These are phyloP conservation scores for Tuber indicum DNA, from an alignment of 495 filamentous ascomycete genomes.

Conservation along the genomic window DNA sequence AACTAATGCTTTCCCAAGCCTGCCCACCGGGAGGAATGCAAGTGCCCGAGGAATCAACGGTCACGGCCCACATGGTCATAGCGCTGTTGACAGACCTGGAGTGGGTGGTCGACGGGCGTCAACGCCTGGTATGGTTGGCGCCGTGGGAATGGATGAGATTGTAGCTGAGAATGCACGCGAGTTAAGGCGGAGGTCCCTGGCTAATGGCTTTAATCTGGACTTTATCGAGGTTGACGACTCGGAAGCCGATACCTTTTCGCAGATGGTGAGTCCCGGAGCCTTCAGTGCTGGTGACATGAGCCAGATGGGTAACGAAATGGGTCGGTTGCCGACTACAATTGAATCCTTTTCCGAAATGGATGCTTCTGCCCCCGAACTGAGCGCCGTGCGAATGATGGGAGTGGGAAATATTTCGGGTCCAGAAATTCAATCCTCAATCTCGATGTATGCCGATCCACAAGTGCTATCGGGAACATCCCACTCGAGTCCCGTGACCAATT, in stretches of 20 bases:
- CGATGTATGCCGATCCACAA: constrained; percentile 37
- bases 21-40: constrained; percentile 29
- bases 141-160: constrained; percentile 39
- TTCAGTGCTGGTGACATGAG: constrained; percentile 30
- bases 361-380: constrained; percentile 29
- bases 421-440: constrained; percentile 39
- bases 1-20: constrained; percentile 20
- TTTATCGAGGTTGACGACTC: constrained; percentile 34
- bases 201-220: constrained; percentile 39
- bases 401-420: constrained; percentile 37
- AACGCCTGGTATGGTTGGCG: constrained; percentile 36
- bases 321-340: constrained; percentile 34
- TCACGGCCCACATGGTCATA: constrained; percentile 15
- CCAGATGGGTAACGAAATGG: constrained; percentile 38
- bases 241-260: constrained; percentile 33
- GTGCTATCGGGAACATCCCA: constrained; percentile 34
- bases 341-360: constrained; percentile 36
- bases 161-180: constrained; percentile 38
- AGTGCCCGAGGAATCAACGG: constrained; percentile 38
- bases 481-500: constrained; percentile 36
- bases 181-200: constrained; percentile 37
- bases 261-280: constrained; percentile 32
- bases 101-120: constrained; percentile 31
- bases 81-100: constrained; percentile 23
- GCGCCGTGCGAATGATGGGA: constrained; percentile 35